Conservation (phyloP, 2,329 filamentous ascomycete genomes). For the Penicillium sp. region DNA sequence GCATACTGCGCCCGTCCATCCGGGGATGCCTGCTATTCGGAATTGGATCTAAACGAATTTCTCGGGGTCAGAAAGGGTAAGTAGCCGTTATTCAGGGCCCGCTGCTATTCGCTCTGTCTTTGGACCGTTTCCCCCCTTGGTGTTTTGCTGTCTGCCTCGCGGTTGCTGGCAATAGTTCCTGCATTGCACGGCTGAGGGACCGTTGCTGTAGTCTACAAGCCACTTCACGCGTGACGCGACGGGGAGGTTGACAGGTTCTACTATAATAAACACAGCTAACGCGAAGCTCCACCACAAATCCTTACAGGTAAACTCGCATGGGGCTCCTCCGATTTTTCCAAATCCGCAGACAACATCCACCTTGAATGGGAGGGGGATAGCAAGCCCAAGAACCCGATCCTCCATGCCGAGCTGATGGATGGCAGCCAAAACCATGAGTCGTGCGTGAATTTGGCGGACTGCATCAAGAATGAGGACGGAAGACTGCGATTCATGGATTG, state of each 20-base stretch:
- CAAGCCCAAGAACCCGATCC: conserved; percentile 25
- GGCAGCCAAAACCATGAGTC: conserved; percentile 20
- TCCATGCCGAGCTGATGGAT: conserved; percentile 25
- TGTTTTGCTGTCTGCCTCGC: conserved; percentile 1
- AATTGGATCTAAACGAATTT: conserved; percentile 29
- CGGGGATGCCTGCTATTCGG: conserved; percentile 29
- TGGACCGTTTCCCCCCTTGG: not conserved
- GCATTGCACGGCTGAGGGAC: not conserved
- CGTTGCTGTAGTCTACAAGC: not conserved
- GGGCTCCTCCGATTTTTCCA: conserved; percentile 24
- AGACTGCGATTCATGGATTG: conserved; percentile 31
- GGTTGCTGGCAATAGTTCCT: not conserved
- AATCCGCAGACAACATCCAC: conserved; percentile 17
- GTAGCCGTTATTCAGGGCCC: not conserved
- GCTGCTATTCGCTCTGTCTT: not conserved
- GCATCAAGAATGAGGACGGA: conserved; percentile 34
- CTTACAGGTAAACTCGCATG: conserved; percentile 28
- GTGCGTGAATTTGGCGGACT: conserved; percentile 27
- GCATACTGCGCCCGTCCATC: conserved; percentile 28
- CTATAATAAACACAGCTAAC: not conserved
- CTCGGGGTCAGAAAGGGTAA: conserved; percentile 29
- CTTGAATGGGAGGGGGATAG: conserved; percentile 25
- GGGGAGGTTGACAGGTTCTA: not conserved
- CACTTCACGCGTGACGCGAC: not conserved
- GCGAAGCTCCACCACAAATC: not conserved